Evolutionary conservation across 768 basidiomycete genomes (phyloP).

Genomic region (Termitomyces sp.): DNA sequence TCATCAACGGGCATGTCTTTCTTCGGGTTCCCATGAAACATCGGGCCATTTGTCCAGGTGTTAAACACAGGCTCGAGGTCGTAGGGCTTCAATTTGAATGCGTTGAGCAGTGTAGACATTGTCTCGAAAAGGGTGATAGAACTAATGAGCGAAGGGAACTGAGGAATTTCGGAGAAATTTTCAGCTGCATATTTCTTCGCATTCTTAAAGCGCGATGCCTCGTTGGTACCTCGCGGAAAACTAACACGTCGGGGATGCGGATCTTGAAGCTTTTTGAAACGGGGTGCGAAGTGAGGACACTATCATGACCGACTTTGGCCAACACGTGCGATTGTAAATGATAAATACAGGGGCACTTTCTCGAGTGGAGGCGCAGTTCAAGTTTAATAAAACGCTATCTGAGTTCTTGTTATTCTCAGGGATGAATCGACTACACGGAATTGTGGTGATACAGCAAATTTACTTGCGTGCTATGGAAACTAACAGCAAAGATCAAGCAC

Average conservation of each 20-base stretch:
- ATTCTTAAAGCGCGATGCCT: conserved; percentile 18
- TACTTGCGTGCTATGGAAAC: too few species aligned
- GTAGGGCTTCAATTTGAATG: conserved; percentile 78
- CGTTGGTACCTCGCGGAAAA: conserved; percentile 15
- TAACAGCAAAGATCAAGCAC: background rate
- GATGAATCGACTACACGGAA: background rate
- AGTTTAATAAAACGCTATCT: background rate
- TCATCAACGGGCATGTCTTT: conserved; percentile 68
- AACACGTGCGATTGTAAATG: background rate
- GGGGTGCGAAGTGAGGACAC: background rate
- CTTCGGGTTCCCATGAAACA: conserved; percentile 65
- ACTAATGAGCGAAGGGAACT: background rate
- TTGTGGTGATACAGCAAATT: background rate
- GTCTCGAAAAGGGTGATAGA: conserved; percentile 1
- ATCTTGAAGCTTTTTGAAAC: background rate
- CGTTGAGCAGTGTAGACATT: conserved; percentile 50
- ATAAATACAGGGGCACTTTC: background rate
- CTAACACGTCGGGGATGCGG: conserved; percentile 1
- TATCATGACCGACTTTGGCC: background rate
- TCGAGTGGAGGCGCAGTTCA: background rate
- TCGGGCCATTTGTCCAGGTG: conserved; percentile 63
- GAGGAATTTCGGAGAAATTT: background rate
- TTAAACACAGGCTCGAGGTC: conserved; percentile 67
- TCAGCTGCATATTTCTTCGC: too few species aligned
- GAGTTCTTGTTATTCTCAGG: background rate